phyloP scores from a whole-genome alignment of 129 eudicot genomes.

The Lonicera japonica region DNA sequence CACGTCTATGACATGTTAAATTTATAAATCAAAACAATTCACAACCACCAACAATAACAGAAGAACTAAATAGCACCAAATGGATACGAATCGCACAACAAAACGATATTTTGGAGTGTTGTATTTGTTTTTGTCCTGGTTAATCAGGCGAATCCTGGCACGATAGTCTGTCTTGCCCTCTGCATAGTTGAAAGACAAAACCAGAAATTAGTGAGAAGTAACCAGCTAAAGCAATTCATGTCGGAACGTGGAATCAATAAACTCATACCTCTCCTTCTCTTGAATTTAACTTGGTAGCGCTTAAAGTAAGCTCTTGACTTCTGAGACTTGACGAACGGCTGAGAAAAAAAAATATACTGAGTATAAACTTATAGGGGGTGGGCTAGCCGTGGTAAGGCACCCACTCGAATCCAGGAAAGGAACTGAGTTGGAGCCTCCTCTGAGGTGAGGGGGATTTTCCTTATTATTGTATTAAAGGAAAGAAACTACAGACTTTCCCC shows the following conservation, averaged over 20 bases:
- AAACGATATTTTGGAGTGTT: constrained; percentile 73
- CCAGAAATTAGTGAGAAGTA: background rate
- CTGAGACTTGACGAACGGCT: constrained; percentile 47
- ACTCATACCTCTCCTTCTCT: constrained; percentile 78
- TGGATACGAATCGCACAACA: constrained; percentile 93
- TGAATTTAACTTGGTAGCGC: constrained; percentile 84
- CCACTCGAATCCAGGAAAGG: too few relatives aligned
- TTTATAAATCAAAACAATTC: too few relatives aligned
- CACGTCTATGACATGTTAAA: too few relatives aligned
- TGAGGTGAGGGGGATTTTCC: too few relatives aligned
- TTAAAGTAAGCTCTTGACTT: constrained; percentile 61
- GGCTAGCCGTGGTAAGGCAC: too few relatives aligned
- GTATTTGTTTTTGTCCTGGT: constrained; percentile 85
- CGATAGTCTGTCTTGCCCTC: constrained; percentile 98
- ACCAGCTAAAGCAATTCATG: background rate
- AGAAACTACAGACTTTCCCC: too few relatives aligned
- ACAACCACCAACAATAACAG: too few relatives aligned
- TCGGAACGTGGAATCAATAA: background rate
- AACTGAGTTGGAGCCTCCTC: too few relatives aligned
- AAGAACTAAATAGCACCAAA: background rate
- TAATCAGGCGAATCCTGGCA: constrained; percentile 77
- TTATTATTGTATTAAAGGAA: too few relatives aligned
- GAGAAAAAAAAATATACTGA: background rate
- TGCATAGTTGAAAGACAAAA: background rate
- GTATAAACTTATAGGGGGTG: too few relatives aligned